A percentile compares a stretch with the other conserved stretches of the same genome.
Evolutionary conservation across 2,329 filamentous ascomycete genomes (phyloP).

Genomic region (Paraphoma chrysanthemicola): DNA sequence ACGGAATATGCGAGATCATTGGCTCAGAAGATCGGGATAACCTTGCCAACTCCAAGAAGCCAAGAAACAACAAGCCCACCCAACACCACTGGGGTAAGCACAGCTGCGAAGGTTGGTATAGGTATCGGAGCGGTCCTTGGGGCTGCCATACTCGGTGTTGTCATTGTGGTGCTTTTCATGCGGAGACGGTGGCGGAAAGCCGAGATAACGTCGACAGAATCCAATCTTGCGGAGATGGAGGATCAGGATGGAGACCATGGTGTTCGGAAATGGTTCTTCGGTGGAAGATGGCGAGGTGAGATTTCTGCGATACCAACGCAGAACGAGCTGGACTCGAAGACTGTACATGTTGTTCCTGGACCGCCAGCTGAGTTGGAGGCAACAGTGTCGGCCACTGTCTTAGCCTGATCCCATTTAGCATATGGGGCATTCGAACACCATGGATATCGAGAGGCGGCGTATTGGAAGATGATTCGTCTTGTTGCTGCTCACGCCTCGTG

Average conservation of each 20-base stretch:
- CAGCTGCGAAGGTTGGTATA: conserved; percentile 7
- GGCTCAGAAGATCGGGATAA: conserved; percentile 5
- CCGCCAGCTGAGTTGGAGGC: conserved; percentile 38
- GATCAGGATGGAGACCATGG: neutral
- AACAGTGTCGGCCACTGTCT: neutral
- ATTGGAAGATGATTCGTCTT: too few relatives aligned
- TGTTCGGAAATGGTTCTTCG: conserved; percentile 8
- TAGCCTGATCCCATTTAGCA: too few relatives aligned
- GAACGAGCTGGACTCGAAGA: conserved; percentile 10
- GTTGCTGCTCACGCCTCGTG: too few relatives aligned
- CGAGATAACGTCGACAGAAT: neutral
- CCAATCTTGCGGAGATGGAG: neutral
- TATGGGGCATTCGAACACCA: too few relatives aligned
- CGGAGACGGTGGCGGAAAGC: neutral
- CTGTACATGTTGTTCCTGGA: conserved; percentile 8
- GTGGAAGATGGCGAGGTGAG: conserved; percentile 7
- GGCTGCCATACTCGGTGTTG: neutral
- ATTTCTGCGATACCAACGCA: neutral
- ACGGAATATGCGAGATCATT: conserved; percentile 6
- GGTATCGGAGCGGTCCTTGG: conserved; percentile 1
- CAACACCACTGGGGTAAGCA: neutral
- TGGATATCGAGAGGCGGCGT: too few relatives aligned
- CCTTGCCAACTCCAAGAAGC: neutral
- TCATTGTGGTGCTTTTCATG: neutral
- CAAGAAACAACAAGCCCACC: neutral